A percentile compares a stretch with the other conserved stretches of the same genome.
phyloP scores from a whole-genome alignment of 805 yeast genomes.

The Jamesozyma jinghongensis region DNA sequence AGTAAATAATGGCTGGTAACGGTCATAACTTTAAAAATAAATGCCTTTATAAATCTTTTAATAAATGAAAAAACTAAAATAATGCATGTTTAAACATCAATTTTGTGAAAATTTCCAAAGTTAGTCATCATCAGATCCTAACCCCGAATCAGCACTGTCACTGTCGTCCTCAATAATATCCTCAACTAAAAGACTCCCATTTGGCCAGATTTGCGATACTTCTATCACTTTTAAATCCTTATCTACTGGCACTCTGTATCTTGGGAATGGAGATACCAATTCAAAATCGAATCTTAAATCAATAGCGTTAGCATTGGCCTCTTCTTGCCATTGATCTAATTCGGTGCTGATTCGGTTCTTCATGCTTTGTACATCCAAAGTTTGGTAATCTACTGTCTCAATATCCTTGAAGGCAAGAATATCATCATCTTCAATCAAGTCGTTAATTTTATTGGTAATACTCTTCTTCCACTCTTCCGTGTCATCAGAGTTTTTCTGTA shows the following conservation, averaged over 20 bases:
- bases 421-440: conserved; percentile 8
- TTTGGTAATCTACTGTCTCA: conserved; percentile 6
- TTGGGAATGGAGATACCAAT: conserved; percentile 55
- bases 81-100: too few species aligned
- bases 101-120: too few species aligned
- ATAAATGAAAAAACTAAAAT: too few species aligned
- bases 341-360: conserved; percentile 4
- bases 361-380: background rate
- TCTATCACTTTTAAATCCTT: conserved; percentile 30
- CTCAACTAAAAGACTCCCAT: conserved; percentile 55
- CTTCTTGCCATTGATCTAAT: conserved; percentile 7
- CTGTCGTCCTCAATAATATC: conserved; percentile 25
- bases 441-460: conserved; percentile 35
- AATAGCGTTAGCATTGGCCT: background rate
- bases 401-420: conserved; percentile 18
- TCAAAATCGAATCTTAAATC: conserved; percentile 40
- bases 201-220: conserved; percentile 53
- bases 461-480: conserved; percentile 58
- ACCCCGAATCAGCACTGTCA: conserved; percentile 16
- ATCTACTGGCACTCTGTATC: conserved; percentile 37
- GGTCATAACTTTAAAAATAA: too few species aligned
- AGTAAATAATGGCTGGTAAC: too few species aligned
- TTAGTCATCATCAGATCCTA: conserved; percentile 3
- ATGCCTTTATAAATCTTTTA: too few species aligned
- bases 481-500: conserved; percentile 37